Evolutionary conservation across 129 eudicot species (phyloP).

Genomic region (Flaveria sonorensis): DNA sequence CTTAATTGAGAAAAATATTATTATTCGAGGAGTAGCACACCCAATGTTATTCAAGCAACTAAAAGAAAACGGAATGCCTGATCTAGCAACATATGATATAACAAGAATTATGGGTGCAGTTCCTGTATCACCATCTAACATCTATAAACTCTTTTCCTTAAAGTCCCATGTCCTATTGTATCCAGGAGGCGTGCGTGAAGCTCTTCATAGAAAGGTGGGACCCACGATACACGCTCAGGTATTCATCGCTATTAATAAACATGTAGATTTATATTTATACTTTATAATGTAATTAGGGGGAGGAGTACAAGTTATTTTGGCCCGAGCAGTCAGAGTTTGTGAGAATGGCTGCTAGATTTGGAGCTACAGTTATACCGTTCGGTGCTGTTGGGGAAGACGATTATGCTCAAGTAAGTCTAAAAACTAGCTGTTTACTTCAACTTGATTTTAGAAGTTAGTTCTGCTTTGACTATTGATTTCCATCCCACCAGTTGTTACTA

Average conservation of each 20-base stretch:
- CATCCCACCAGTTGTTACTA: slow-evolving; percentile 46
- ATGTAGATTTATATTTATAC: not conserved
- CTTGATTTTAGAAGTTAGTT: not conserved
- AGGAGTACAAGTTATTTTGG: slow-evolving; percentile 81
- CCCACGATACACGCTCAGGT: not conserved
- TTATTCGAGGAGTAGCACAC: slow-evolving; percentile 76
- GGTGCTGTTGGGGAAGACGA: slow-evolving; percentile 92
- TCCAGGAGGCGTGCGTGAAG: slow-evolving; percentile 91
- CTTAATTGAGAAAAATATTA: slow-evolving; percentile 49
- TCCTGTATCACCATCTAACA: slow-evolving; percentile 74
- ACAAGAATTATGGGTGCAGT: slow-evolving; percentile 76
- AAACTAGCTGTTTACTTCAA: not conserved
- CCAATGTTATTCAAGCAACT: slow-evolving; percentile 58
- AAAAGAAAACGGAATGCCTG: slow-evolving; percentile 52
- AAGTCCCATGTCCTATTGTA: slow-evolving; percentile 72
- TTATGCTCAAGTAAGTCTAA: slow-evolving; percentile 55
- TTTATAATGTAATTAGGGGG: slow-evolving; percentile 55
- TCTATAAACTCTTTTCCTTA: slow-evolving; percentile 54
- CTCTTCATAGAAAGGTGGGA: slow-evolving; percentile 81
- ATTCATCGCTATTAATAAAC: not conserved
- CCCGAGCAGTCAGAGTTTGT: slow-evolving; percentile 82
- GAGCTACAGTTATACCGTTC: slow-evolving; percentile 82
- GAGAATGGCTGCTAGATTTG: slow-evolving; percentile 90
- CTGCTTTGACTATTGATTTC: not conserved
- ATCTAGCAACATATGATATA: slow-evolving; percentile 52